Evolutionary conservation across 495 filamentous ascomycete genomes (phyloP).

Genomic region (Zalerion maritima): DNA sequence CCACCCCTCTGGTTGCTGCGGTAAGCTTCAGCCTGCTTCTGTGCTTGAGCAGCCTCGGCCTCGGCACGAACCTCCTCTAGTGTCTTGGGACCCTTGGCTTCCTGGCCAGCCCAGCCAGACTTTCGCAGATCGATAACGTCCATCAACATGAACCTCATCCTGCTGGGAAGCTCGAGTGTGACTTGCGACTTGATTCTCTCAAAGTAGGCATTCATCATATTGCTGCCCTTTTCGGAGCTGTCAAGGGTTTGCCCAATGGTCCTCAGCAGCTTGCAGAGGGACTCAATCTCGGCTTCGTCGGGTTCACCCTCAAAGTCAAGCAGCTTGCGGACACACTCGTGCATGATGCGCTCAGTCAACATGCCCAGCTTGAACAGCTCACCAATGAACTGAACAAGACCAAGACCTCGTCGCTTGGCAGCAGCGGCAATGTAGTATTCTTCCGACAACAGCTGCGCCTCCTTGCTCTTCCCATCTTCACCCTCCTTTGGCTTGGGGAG

Average conservation of each 20-base stretch:
- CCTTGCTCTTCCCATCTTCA: constrained; percentile 42
- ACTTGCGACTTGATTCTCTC: constrained; percentile 67
- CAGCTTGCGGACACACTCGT: constrained; percentile 93
- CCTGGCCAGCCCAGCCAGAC: constrained; percentile 68
- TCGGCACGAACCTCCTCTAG: constrained; percentile 81
- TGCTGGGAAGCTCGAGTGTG: constrained; percentile 64
- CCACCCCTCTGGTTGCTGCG: constrained; percentile 48
- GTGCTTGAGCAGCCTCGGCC: constrained; percentile 57
- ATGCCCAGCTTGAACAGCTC: constrained; percentile 97
- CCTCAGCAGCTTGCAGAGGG: constrained; percentile 76
- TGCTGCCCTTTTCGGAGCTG: constrained; percentile 58
- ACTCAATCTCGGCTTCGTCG: constrained; percentile 93
- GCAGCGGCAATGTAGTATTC: constrained; percentile 95
- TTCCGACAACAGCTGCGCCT: constrained; percentile 75
- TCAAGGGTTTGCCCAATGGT: constrained; percentile 85
- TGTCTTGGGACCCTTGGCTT: constrained; percentile 90
- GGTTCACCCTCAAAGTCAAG: constrained; percentile 89
- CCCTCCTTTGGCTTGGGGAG: constrained; percentile 72
- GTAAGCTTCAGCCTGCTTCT: constrained; percentile 46
- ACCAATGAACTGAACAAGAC: constrained; percentile 97
- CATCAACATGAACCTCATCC: constrained; percentile 90
- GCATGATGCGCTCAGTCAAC: constrained; percentile 99
- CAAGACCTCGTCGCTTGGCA: constrained; percentile 90
- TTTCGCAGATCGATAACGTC: constrained; percentile 76
- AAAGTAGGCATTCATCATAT: constrained; percentile 92